A percentile compares a stretch with the other conserved stretches of the same genome.
These are phyloP conservation scores for Penicillium sp. DNA, from an alignment of 2,329 filamentous ascomycete genomes.

Conservation along the genomic window DNA sequence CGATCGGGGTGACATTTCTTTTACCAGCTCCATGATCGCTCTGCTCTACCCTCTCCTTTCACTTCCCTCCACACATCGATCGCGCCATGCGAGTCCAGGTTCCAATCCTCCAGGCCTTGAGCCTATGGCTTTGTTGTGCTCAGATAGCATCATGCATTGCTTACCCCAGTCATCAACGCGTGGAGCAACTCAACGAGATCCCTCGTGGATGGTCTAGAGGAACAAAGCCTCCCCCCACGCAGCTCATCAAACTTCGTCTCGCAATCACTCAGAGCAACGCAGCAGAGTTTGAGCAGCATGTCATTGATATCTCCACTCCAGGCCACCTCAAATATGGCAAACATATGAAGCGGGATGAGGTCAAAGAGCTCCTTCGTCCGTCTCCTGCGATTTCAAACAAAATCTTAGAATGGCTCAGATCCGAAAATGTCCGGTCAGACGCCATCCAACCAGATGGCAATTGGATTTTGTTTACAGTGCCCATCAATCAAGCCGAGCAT, in stretches of 20 bases:
- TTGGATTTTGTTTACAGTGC: conserved; percentile 60
- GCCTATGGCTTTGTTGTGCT: conserved; percentile 14
- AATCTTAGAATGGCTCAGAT: conserved; percentile 58
- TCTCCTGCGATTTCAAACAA: conserved; percentile 48
- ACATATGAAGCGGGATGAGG: conserved; percentile 62
- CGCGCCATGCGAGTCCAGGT: neutral
- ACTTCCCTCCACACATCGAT: neutral
- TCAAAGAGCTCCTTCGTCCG: conserved; percentile 58
- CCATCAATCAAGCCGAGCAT: conserved; percentile 49
- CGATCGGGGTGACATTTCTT: neutral
- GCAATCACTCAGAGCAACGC: conserved; percentile 53
- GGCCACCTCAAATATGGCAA: conserved; percentile 60
- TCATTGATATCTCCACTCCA: conserved; percentile 64
- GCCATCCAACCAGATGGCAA: conserved; percentile 56
- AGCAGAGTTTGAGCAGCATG: conserved; percentile 57
- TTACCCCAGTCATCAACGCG: conserved; percentile 15
- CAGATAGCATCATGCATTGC: neutral
- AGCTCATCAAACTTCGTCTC: conserved; percentile 51
- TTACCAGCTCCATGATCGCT: neutral
- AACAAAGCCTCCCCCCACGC: conserved; percentile 32
- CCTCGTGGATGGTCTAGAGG: conserved; percentile 39
- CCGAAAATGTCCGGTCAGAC: conserved; percentile 49
- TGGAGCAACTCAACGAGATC: conserved; percentile 32
- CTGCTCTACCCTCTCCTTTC: neutral
- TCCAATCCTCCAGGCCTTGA: conserved; percentile 2